Evolutionary conservation across 495 filamentous ascomycete genomes (phyloP).

Genomic region (Cercophora samala): DNA sequence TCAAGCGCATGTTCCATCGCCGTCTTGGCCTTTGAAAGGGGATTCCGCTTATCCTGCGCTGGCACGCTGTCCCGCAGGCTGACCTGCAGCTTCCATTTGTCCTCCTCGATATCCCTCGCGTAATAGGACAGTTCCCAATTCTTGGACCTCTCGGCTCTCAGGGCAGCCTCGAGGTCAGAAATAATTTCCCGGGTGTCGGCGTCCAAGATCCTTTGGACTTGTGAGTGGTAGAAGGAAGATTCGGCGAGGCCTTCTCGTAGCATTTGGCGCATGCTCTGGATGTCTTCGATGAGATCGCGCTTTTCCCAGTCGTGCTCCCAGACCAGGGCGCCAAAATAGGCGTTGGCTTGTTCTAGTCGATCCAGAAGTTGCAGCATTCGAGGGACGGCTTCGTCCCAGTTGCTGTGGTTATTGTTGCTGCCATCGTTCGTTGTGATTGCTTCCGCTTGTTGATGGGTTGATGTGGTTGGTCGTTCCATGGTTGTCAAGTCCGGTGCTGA

Average conservation of each 20-base stretch:
- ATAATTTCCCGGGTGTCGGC: neutral
- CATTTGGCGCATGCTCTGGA: conserved; percentile 6
- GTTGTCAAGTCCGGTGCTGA: too few relatives aligned
- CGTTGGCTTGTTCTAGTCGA: neutral
- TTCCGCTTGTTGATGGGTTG: neutral
- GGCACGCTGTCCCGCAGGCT: neutral
- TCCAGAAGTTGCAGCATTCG: conserved; percentile 5
- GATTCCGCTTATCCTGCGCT: neutral
- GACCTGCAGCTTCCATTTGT: conserved; percentile 6
- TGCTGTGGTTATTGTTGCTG: neutral
- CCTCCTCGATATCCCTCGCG: conserved; percentile 2
- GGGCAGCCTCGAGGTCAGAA: neutral
- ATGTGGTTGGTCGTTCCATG: neutral
- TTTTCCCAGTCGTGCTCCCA: conserved; percentile 7
- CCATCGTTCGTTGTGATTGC: neutral
- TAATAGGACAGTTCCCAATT: conserved; percentile 9
- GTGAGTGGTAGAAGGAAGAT: neutral
- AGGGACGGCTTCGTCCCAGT: conserved; percentile 6
- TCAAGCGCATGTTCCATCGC: neutral
- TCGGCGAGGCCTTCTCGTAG: neutral
- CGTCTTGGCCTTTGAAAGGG: neutral
- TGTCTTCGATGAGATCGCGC: neutral
- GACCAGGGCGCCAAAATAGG: neutral
- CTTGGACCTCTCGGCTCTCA: conserved; percentile 3
- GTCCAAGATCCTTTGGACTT: neutral